A percentile compares a stretch with the other conserved stretches of the same genome.
phyloP scores from a whole-genome alignment of 2,329 filamentous ascomycete species.

The Parascedosporium putredinis region DNA sequence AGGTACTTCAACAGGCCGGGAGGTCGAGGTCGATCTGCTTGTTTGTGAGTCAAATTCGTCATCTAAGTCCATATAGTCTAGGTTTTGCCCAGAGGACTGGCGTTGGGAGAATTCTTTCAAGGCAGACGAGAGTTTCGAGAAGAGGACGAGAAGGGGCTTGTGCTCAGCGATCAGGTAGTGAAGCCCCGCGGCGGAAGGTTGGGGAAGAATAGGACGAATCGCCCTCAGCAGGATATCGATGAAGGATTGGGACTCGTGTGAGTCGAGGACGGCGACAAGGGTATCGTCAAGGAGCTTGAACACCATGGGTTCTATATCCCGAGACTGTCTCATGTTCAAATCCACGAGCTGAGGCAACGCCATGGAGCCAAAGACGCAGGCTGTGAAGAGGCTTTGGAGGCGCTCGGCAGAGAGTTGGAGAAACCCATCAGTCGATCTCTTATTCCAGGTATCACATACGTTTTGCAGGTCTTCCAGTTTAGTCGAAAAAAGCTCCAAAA shows the following conservation, averaged over 20 bases:
- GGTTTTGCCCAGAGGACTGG: slow-evolving; percentile 24
- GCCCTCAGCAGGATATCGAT: slow-evolving; percentile 35
- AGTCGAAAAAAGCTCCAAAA: slow-evolving; percentile 42
- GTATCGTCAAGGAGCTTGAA: slow-evolving; percentile 29
- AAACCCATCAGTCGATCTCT: slow-evolving; percentile 32
- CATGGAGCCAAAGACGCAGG: slow-evolving; percentile 33
- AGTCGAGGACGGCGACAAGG: slow-evolving; percentile 28
- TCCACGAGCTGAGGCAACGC: slow-evolving; percentile 37
- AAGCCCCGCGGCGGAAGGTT: slow-evolving; percentile 27
- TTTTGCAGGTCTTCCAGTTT: slow-evolving; percentile 39
- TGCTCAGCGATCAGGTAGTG: slow-evolving; percentile 26
- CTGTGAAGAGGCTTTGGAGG: slow-evolving; percentile 40
- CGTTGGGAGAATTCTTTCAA: slow-evolving; percentile 21
- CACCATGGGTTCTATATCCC: slow-evolving; percentile 34
- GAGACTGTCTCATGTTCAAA: slow-evolving; percentile 36
- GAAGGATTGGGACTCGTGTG: slow-evolving; percentile 34
- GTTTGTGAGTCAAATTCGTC: slow-evolving; percentile 51
- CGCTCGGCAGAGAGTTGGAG: slow-evolving; percentile 40
- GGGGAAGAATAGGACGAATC: slow-evolving; percentile 35
- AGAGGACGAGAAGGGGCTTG: slow-evolving; percentile 30
- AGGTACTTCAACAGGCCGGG: slow-evolving; percentile 30
- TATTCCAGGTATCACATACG: slow-evolving; percentile 37
- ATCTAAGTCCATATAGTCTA: slow-evolving; percentile 58
- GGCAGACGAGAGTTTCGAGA: slow-evolving; percentile 27
- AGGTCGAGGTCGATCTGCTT: slow-evolving; percentile 31